Base-by-base conservation (phyloP, 192 early-diverging fungal species). In the Pilaira anomala region DNA sequence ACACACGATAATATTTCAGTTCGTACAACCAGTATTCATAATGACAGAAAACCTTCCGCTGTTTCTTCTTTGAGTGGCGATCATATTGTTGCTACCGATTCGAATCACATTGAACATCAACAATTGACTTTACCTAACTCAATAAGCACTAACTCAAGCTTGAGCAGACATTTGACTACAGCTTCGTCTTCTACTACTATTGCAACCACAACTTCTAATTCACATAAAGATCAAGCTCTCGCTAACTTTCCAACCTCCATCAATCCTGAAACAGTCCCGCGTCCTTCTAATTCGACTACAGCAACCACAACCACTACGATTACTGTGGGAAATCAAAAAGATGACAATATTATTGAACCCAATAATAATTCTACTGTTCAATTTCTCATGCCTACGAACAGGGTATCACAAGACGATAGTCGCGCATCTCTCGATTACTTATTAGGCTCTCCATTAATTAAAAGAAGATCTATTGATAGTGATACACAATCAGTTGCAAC, bases 401-500 rank as follows among this genome's bases (percentile, higher is more conserved):
- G 28, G 22, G n/a, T 41, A 16, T 61, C 48, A 62, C 22, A 29
- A 6, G 42, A 33, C 19, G 33, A 45, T 22, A 21, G 2, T 30
- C 36, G 12, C 29, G 36, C 42, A 22, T 36, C 6, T 53, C 24
- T 12, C 29, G 68, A 64, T 45, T 39, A 57, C 39, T 50, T 24
- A 40, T 21, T 42, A 14, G 21, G 53, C 60, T n/a, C 66, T 63
- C 69, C 52, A 44, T 48, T 73, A 55, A 42, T 24, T 45, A 48
- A 51, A 57, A 21, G 49, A 67, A 26, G 63, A 73, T 62, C 42
- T 52, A 69, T 46, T 46, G 77, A 76, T 42, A 80, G 78, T 41
- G 80, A 85, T 62, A 61, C 73, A 0, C 63, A 74, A 59, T 73
- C 80, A 21, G 25, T 82, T 55, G 59, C 69, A 26, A 70, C 81